phyloP scores from a whole-genome alignment of 257 asterid genomes.

The Cordia subcordata region DNA sequence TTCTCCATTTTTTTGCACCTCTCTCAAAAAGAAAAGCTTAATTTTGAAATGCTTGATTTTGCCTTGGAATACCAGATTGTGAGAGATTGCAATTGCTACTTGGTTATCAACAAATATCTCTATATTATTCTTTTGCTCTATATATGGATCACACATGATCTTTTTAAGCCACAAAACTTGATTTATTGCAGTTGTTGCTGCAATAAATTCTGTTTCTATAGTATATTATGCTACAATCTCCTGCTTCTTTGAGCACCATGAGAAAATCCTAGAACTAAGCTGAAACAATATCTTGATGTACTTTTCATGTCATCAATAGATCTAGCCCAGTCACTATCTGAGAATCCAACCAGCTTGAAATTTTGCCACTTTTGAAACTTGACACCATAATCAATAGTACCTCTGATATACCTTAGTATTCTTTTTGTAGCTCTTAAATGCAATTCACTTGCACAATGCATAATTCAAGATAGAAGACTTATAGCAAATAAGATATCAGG shows the following conservation, averaged over 20 bases:
- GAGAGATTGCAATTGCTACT: constrained; percentile 1
- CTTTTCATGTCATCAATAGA: not conserved
- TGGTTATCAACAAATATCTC: constrained; percentile 4
- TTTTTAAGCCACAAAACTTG: constrained; percentile 6
- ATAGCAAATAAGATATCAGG: not conserved
- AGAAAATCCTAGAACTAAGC: not conserved
- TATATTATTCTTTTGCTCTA: not conserved
- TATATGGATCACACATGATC: not conserved
- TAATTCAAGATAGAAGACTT: constrained; percentile 7
- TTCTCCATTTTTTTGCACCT: constrained; percentile 2
- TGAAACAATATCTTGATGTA: not conserved
- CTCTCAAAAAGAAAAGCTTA: not conserved
- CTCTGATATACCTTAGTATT: constrained; percentile 1
- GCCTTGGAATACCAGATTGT: constrained; percentile 2
- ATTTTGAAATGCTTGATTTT: constrained; percentile 4
- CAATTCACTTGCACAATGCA: constrained; percentile 1
- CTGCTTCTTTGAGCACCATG: constrained; percentile 1
- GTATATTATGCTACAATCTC: not conserved
- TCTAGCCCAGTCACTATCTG: constrained; percentile 1
- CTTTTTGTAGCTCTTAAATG: constrained; percentile 4
- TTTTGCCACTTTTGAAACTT: not conserved
- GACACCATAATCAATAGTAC: not conserved
- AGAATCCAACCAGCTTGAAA: constrained; percentile 1
- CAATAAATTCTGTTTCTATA: not conserved
- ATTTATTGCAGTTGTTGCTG: not conserved